Conservation (phyloP, 495 filamentous ascomycete species). For the Venustampulla echinocandica region DNA sequence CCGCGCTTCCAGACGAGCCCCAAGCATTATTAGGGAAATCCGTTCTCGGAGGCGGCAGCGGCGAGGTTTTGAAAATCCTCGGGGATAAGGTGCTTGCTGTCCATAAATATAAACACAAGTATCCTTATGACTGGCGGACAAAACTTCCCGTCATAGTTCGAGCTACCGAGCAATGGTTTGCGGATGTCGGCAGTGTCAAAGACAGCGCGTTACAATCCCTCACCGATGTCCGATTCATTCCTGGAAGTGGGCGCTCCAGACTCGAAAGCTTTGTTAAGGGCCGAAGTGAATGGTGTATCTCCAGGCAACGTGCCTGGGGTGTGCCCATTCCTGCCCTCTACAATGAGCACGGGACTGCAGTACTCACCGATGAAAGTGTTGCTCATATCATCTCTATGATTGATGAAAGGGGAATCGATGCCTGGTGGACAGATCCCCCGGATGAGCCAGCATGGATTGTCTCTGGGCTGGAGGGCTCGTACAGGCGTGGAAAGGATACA, state of each 20-base stretch:
- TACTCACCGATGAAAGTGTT: conserved; percentile 71
- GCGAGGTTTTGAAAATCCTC: conserved; percentile 59
- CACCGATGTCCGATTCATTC: conserved; percentile 66
- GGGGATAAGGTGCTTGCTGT: conserved; percentile 50
- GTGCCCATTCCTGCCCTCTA: conserved; percentile 92
- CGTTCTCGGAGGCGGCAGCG: conserved; percentile 56
- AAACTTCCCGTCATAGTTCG: conserved; percentile 84
- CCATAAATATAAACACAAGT: conserved; percentile 75
- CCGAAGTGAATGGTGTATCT: conserved; percentile 96
- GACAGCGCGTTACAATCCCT: conserved; percentile 57
- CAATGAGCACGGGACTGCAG: conserved; percentile 55
- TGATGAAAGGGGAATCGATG: conserved; percentile 66
- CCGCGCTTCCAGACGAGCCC: conserved; percentile 61
- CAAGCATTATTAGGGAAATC: conserved; percentile 48
- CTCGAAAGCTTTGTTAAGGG: conserved; percentile 78
- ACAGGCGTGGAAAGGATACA: conserved; percentile 78
- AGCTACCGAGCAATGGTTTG: conserved; percentile 97
- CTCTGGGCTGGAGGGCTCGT: conserved; percentile 42
- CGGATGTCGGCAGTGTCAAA: conserved; percentile 79
- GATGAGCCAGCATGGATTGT: conserved; percentile 70
- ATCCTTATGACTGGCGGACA: conserved; percentile 95
- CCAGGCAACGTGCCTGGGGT: conserved; percentile 94
- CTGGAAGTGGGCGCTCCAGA: conserved; percentile 58
- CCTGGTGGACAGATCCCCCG: conserved; percentile 82
- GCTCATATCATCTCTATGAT: conserved; percentile 78